Base-by-base conservation (phyloP, 2,329 filamentous ascomycete genomes). In the Phialophora chinensis region DNA sequence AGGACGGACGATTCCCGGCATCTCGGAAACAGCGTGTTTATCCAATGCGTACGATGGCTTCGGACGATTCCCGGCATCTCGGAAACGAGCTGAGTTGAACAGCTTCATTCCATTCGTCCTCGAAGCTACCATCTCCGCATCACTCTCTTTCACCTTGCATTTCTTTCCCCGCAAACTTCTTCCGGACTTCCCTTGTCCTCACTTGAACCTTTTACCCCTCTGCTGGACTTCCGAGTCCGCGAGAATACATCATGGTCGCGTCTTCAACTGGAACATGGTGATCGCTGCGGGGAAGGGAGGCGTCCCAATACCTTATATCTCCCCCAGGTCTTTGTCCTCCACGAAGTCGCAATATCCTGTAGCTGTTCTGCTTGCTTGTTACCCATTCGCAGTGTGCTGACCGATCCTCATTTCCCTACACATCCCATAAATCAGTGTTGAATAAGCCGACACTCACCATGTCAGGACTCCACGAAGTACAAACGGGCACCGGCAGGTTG, bases 401-500 rank as follows among this genome's bases (percentile, higher is more conserved):
- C 5, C 8, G 25, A 17, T 31, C 54, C 31, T 52, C 44, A 6
- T 47, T 23, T 27, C 38, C 4, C 17, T 44, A 8, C 38, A n/a
- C 27, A 35, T 52, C 49, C 38, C 2, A 27, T 17, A 27, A 11
- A 42, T 35, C 11, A 17, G 44, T 8, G 11, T 31, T 29, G 4
- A 25, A 20, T 23, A 58, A 14, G 25, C 4, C 35, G 5, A 25
- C 12, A 12, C 50, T 35, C 60, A 69, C 65, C 31, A 69, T 69
- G 68, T 67, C 68, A 42, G 61, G 66, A 29, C 67, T 72, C 42
- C 71, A 72, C 49, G 60, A 67, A 59, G 67, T 72, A 42, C 71
- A 72, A 33, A 71, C 67, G 44, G 71, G 71, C 33, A 67, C 69
- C 10, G 71, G 71, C 35, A 75, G 79, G 62, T 74, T 82, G 11